Evolutionary conservation across 371 early-diverging fungal species (phyloP).

Genomic region (Syncephalastrum contaminatum): DNA sequence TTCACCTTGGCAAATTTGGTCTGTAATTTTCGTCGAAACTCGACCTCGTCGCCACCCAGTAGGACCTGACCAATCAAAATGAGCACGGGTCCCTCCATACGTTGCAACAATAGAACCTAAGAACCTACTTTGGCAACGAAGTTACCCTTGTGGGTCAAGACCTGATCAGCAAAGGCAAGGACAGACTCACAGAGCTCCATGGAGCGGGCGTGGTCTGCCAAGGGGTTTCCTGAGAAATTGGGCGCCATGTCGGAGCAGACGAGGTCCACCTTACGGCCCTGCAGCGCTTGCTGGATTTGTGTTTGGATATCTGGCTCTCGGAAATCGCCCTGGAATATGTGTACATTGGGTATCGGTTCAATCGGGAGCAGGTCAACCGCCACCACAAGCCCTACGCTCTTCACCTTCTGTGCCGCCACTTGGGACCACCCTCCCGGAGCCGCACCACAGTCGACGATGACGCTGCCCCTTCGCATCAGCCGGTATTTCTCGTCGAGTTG

Average conservation of each 20-base stretch:
- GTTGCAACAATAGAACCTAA: too few relatives aligned
- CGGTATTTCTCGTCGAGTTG: conserved; percentile 75
- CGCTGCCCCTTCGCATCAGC: conserved; percentile 55
- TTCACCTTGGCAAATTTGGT: conserved; percentile 48
- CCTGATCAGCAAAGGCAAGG: conserved; percentile 57
- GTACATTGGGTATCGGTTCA: conserved; percentile 64
- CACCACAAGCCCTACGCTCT: conserved; percentile 43
- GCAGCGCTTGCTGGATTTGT: conserved; percentile 39
- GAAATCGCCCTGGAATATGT: conserved; percentile 71
- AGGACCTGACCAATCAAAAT: conserved; percentile 39
- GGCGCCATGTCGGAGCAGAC: conserved; percentile 85
- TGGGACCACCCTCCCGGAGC: conserved; percentile 95
- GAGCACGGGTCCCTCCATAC: too few relatives aligned
- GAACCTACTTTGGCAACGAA: conserved; percentile 73
- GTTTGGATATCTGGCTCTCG: conserved; percentile 29
- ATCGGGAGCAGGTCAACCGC: conserved; percentile 77
- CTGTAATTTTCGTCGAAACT: conserved; percentile 46
- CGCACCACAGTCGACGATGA: conserved; percentile 86
- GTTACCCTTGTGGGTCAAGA: conserved; percentile 60
- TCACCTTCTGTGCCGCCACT: conserved; percentile 57
- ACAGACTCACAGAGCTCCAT: conserved; percentile 73
- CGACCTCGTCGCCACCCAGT: conserved; percentile 64
- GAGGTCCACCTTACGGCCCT: conserved; percentile 47
- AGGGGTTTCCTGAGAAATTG: conserved; percentile 64
- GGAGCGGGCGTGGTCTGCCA: conserved; percentile 51